These are phyloP conservation scores for Apiospora arundinis DNA, from an alignment of 2,329 filamentous ascomycete genomes.

Conservation along the genomic window DNA sequence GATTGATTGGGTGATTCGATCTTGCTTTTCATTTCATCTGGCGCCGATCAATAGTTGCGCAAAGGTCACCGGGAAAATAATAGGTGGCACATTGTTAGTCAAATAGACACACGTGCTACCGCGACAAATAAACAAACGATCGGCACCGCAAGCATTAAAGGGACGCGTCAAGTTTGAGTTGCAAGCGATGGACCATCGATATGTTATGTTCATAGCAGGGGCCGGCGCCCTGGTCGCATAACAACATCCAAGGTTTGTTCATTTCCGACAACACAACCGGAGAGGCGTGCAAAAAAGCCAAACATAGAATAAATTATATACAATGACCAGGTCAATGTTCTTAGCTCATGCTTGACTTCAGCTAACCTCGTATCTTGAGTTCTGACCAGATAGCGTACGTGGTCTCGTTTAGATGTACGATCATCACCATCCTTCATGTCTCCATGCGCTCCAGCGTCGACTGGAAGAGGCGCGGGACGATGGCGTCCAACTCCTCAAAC, in stretches of 20 bases:
- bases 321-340: neutral
- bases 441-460: conserved; percentile 23
- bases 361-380: neutral
- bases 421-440: neutral
- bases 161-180: neutral
- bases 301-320: neutral
- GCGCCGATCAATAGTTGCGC: neutral
- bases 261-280: neutral
- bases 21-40: neutral
- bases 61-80: neutral
- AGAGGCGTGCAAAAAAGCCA: neutral
- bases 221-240: neutral
- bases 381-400: neutral
- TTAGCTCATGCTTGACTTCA: neutral
- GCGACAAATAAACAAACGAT: neutral
- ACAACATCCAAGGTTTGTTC: neutral
- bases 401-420: neutral
- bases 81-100: neutral
- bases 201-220: neutral
- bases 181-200: neutral
- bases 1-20: conserved; percentile 5
- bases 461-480: conserved; percentile 27
- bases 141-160: neutral
- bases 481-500: conserved; percentile 21
- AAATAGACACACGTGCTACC: neutral